A percentile compares a stretch with the other conserved stretches of the same genome.
Evolutionary conservation across 139 green algal genomes (phyloP).

Genomic region (Chlorella sp.): DNA sequence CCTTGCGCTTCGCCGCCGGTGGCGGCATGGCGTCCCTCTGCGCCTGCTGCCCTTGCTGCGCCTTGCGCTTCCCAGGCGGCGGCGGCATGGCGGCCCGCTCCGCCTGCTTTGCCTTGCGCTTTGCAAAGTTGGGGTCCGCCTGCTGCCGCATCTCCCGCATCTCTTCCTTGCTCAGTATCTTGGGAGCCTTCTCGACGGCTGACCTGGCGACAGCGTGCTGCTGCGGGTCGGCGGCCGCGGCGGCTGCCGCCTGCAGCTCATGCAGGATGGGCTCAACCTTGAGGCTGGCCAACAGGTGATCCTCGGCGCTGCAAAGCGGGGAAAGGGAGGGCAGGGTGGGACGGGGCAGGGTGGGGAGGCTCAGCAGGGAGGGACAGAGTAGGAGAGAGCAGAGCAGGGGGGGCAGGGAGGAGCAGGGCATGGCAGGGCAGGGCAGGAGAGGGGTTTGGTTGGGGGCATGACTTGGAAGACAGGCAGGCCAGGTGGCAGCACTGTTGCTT

Average conservation of each 20-base stretch:
- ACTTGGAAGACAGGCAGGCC: neutral
- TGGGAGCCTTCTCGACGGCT: constrained; percentile 60
- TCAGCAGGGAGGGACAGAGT: neutral
- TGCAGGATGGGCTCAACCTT: constrained; percentile 73
- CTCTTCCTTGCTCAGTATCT: constrained; percentile 69
- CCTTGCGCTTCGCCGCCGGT: neutral
- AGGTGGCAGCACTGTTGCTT: neutral
- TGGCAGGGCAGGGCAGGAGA: neutral
- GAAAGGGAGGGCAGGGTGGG: neutral
- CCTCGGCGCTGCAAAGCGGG: constrained; percentile 31
- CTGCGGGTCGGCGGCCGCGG: constrained; percentile 32
- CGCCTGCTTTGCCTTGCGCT: constrained; percentile 15
- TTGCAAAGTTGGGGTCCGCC: constrained; percentile 76
- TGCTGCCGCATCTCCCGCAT: constrained; percentile 64
- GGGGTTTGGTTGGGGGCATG: neutral
- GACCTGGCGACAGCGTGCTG: constrained; percentile 53
- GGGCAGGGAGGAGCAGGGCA: neutral
- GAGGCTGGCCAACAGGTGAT: constrained; percentile 53
- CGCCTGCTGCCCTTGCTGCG: neutral
- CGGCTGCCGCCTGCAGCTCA: constrained; percentile 56
- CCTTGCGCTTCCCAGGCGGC: neutral
- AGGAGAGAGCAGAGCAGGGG: neutral
- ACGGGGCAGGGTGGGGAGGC: neutral
- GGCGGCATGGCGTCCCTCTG: neutral
- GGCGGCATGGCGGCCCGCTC: constrained; percentile 8